Conservation (phyloP, 75 land plant genomes). For the Ceratopteris richardii region DNA sequence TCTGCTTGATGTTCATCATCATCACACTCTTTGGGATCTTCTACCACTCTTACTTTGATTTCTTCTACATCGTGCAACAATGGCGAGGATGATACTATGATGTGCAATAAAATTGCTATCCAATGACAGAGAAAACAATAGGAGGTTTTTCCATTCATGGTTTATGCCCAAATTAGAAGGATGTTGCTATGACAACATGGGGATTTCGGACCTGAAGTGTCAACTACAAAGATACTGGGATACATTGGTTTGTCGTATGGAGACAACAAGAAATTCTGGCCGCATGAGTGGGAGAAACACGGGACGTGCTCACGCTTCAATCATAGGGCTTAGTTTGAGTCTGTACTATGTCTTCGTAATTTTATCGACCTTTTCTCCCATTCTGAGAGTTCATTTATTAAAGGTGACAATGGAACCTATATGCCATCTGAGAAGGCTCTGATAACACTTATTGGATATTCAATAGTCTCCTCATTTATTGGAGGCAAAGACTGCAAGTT, state of each 20-base stretch:
- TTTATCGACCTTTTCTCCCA: conserved; percentile 29
- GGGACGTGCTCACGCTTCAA: conserved; percentile 71
- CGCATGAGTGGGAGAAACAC: conserved; percentile 84
- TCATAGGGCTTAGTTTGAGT: conserved; percentile 45
- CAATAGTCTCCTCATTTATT: too few species aligned
- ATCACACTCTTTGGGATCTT: too few species aligned
- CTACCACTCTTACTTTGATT: conserved; percentile 30
- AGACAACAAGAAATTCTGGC: conserved; percentile 50
- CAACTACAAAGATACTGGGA: conserved; percentile 47
- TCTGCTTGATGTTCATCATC: too few species aligned
- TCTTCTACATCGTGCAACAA: conserved; percentile 67
- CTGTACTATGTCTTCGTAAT: conserved; percentile 37
- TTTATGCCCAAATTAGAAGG: conserved; percentile 75
- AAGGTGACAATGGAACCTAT: too few species aligned
- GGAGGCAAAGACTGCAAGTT: too few species aligned
- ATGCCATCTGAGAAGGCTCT: too few species aligned
- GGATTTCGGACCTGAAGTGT: conserved; percentile 34
- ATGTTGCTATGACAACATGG: conserved; percentile 47
- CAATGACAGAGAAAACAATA: conserved; percentile 63
- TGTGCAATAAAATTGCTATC: conserved; percentile 44
- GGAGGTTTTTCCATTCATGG: conserved; percentile 75
- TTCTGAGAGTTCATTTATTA: conserved; percentile 33
- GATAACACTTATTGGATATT: too few species aligned
- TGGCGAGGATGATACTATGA: conserved; percentile 96
- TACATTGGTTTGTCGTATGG: conserved; percentile 53